A percentile compares a stretch with the other conserved stretches of the same genome.
These are phyloP conservation scores for Suhomyces yuchorum DNA, from an alignment of 1,139 yeast species.

Conservation along the genomic window DNA sequence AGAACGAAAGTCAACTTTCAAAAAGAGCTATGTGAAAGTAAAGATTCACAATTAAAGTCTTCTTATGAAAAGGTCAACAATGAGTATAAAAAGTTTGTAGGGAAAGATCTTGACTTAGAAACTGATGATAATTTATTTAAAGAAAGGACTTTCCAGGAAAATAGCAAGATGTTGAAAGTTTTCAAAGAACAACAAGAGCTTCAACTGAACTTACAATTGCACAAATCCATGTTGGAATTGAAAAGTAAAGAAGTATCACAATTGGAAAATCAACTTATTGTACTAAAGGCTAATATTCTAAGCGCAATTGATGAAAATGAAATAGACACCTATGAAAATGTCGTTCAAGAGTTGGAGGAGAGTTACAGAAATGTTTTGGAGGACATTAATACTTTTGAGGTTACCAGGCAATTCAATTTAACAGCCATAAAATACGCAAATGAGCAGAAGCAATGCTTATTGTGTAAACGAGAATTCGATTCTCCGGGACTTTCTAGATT, in stretches of 20 bases:
- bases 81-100: slow-evolving; percentile 20
- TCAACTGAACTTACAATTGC: background rate
- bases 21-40: slow-evolving; percentile 17
- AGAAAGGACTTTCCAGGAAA: slow-evolving; percentile 21
- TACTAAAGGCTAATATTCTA: slow-evolving; percentile 25
- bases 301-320: slow-evolving; percentile 44
- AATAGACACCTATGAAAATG: slow-evolving; percentile 51
- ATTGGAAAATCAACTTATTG: slow-evolving; percentile 20
- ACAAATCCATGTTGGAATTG: slow-evolving; percentile 18
- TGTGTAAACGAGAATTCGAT: slow-evolving; percentile 66
- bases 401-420: slow-evolving; percentile 63
- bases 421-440: slow-evolving; percentile 66
- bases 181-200: slow-evolving; percentile 11
- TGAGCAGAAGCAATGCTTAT: slow-evolving; percentile 55
- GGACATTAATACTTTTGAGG: slow-evolving; percentile 63
- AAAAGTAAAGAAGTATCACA: slow-evolving; percentile 16
- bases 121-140: slow-evolving; percentile 28
- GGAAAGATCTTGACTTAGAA: slow-evolving; percentile 8
- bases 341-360: slow-evolving; percentile 58
- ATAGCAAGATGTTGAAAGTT: slow-evolving; percentile 13
- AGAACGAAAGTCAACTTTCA: slow-evolving; percentile 18
- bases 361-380: slow-evolving; percentile 62
- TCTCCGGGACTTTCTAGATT: slow-evolving; percentile 37
- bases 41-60: slow-evolving; percentile 23
- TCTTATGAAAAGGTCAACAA: slow-evolving; percentile 21